A percentile compares a stretch with the other conserved stretches of the same genome.
Evolutionary conservation across 2,329 filamentous ascomycete species (phyloP).

Genomic region (Colletotrichum sp.): DNA sequence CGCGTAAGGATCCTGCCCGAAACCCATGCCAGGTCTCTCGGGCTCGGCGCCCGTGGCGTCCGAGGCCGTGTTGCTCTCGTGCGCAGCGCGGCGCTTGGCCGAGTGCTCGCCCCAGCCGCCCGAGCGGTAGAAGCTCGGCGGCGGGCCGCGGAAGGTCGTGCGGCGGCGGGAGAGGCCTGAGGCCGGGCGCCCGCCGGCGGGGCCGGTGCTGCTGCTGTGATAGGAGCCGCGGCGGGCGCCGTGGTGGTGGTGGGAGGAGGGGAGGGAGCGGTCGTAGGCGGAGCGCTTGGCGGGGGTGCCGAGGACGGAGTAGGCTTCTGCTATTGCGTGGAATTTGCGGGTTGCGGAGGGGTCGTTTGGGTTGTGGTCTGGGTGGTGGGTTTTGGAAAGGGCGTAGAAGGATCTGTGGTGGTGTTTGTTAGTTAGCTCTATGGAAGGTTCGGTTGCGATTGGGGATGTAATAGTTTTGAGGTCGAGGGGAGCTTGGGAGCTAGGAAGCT

Average conservation of each 20-base stretch:
- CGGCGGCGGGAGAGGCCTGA: constrained; percentile 81
- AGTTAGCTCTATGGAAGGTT: neutral
- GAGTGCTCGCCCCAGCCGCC: constrained; percentile 77
- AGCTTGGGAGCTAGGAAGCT: neutral
- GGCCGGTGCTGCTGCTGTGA: constrained; percentile 60
- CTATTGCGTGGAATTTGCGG: constrained; percentile 80
- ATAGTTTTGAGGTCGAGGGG: too few relatives aligned
- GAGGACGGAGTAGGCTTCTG: constrained; percentile 82
- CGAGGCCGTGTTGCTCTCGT: constrained; percentile 45
- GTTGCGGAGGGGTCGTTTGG: constrained; percentile 74
- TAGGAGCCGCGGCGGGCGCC: constrained; percentile 49
- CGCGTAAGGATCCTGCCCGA: constrained; percentile 56
- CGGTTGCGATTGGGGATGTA: neutral
- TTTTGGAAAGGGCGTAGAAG: constrained; percentile 92
- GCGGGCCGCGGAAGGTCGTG: constrained; percentile 80
- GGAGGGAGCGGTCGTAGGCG: constrained; percentile 78
- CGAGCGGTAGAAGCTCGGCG: constrained; percentile 84
- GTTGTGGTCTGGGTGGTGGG: constrained; percentile 92
- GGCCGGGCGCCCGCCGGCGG: constrained; percentile 77
- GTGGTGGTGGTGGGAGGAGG: constrained; percentile 34
- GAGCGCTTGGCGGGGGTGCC: constrained; percentile 75
- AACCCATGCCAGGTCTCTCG: constrained; percentile 57
- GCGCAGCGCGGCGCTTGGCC: constrained; percentile 61
- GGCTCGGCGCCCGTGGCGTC: neutral
- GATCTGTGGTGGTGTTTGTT: constrained; percentile 46